Conservation (phyloP, 2,329 filamentous ascomycete genomes). For the Pestalotiopsis sp. region DNA sequence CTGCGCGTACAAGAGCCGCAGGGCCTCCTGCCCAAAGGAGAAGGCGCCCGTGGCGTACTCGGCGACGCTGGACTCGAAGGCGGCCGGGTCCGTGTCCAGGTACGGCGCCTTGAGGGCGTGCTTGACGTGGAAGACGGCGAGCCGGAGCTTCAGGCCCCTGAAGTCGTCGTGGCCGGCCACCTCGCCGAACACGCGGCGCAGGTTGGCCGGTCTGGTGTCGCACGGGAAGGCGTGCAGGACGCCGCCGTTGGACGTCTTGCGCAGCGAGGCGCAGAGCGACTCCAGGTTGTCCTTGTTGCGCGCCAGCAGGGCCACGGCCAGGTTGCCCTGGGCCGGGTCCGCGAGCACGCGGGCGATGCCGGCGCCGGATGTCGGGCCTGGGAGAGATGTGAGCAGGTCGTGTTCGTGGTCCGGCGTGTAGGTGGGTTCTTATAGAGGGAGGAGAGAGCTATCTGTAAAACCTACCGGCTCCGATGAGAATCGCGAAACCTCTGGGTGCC, state of each 20-base stretch:
- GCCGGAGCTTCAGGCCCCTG: constrained; percentile 46
- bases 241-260: constrained; percentile 35
- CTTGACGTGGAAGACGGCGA: constrained; percentile 58
- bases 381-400: background rate
- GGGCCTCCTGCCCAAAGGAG: constrained; percentile 51
- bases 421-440: background rate
- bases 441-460: background rate
- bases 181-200: constrained; percentile 47
- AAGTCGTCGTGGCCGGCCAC: constrained; percentile 50
- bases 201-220: constrained; percentile 46
- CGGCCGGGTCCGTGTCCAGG: constrained; percentile 51
- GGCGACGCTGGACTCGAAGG: constrained; percentile 46
- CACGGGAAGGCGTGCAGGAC: constrained; percentile 53
- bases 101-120: constrained; percentile 55
- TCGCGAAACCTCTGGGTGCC: constrained; percentile 40
- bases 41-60: constrained; percentile 57
- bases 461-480: constrained; percentile 49
- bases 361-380: constrained; percentile 43
- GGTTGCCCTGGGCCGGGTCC: constrained; percentile 49
- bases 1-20: constrained; percentile 52
- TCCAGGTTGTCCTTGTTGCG: constrained; percentile 45
- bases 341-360: constrained; percentile 58
- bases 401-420: background rate
- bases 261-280: constrained; percentile 40
- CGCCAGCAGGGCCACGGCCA: constrained; percentile 55